Evolutionary conservation across 1,139 yeast species (phyloP).

Genomic region (Nadsonia starkeyi-henricii): DNA sequence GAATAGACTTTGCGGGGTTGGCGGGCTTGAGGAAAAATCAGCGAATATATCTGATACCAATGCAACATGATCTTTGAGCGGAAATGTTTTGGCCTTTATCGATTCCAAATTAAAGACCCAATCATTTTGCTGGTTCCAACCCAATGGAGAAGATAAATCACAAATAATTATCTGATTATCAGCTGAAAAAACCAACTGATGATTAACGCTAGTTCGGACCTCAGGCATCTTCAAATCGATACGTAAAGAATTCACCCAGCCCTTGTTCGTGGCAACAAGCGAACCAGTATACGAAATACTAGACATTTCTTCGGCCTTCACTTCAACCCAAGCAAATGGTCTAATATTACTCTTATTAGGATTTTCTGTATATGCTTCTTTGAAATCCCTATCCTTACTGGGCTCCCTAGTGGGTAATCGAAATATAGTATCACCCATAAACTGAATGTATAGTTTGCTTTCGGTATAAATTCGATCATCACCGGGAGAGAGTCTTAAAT

Average conservation of each 20-base stretch:
- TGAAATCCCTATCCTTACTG: conserved; percentile 49
- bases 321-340: conserved; percentile 87
- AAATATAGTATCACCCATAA: conserved; percentile 50
- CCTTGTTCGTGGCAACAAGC: conserved; percentile 39
- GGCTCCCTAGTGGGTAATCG: conserved; percentile 75
- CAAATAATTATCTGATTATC: conserved; percentile 17
- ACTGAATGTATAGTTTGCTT: conserved; percentile 38
- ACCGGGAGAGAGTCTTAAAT: conserved; percentile 33
- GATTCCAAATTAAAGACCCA: conserved; percentile 54
- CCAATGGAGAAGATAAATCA: conserved; percentile 39
- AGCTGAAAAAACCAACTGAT: conserved; percentile 60
- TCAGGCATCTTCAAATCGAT: conserved; percentile 46
- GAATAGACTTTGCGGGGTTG: conserved; percentile 56
- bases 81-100: conserved; percentile 40
- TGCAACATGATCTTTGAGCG: conserved; percentile 73
- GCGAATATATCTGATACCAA: conserved; percentile 57
- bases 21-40: conserved; percentile 68
- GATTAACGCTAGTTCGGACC: conserved; percentile 73
- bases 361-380: conserved; percentile 20
- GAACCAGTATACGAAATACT: conserved; percentile 35
- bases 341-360: conserved; percentile 28
- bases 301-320: conserved; percentile 45
- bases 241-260: conserved; percentile 43
- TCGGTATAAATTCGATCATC: conserved; percentile 39
- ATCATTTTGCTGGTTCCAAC: conserved; percentile 65